A percentile compares a stretch with the other conserved stretches of the same genome.
Conservation (phyloP, 768 basidiomycete genomes). For the Punctularia strigosozonata region DNA sequence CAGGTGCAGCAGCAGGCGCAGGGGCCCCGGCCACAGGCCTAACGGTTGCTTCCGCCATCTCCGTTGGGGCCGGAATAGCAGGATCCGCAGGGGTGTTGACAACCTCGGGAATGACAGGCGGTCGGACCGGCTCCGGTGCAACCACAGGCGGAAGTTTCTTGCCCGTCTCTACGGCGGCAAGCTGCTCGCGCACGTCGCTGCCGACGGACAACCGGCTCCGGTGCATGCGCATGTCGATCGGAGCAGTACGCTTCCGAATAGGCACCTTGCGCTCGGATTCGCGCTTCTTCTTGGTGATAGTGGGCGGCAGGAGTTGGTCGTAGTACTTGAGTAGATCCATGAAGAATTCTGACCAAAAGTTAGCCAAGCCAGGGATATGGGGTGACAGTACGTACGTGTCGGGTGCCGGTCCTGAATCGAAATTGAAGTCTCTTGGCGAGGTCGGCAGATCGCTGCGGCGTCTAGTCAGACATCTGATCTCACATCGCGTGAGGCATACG, state of each 20-base stretch:
- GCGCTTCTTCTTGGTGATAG: conserved; percentile 74
- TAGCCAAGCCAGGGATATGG: not conserved
- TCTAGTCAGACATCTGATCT: too few species aligned
- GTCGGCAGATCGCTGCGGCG: too few species aligned
- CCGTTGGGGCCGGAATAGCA: not conserved
- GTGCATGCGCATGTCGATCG: conserved; percentile 81
- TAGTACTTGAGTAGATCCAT: conserved; percentile 78
- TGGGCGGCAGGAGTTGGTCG: conserved; percentile 61
- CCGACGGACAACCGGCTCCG: conserved; percentile 65
- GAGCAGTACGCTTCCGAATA: conserved; percentile 74
- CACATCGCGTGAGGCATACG: too few species aligned
- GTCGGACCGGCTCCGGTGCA: conserved; percentile 4
- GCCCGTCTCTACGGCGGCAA: conserved; percentile 43
- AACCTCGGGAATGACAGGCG: conserved; percentile 2
- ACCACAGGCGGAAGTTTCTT: conserved; percentile 15
- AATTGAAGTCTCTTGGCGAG: conserved; percentile 70
- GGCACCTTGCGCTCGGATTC: conserved; percentile 83
- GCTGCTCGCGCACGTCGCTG: conserved; percentile 55
- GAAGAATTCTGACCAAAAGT: conserved; percentile 48
- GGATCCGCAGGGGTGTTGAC: not conserved
- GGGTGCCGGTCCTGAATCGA: conserved; percentile 91
- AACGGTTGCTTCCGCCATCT: not conserved
- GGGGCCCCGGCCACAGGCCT: conserved; percentile 13
- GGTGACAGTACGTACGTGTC: conserved; percentile 34
- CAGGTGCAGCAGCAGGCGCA: conserved; percentile 8